phyloP scores from a whole-genome alignment of 1,284 basidiomycete genomes.

The Fereydounia khargensis region DNA sequence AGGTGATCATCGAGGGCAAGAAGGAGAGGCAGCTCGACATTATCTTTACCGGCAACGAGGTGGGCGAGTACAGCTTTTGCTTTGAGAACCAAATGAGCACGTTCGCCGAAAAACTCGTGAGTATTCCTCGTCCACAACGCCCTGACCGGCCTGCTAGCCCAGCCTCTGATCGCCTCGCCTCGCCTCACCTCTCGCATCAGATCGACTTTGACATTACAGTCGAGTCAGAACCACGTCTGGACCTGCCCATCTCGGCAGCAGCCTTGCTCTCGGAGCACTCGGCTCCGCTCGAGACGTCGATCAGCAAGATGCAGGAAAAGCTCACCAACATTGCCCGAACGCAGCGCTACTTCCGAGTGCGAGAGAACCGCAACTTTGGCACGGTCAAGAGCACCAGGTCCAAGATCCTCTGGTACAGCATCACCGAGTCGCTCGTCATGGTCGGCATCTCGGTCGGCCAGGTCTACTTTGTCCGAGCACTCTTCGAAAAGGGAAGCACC shows the following conservation, averaged over 20 bases:
- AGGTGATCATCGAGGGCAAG: constrained; percentile 77
- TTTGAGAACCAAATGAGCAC: constrained; percentile 77
- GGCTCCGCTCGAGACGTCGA: constrained; percentile 50
- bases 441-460: constrained; percentile 47
- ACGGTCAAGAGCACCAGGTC: constrained; percentile 46
- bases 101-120: constrained; percentile 46
- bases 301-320: constrained; percentile 35
- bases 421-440: constrained; percentile 47
- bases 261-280: constrained; percentile 47
- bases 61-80: constrained; percentile 97
- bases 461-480: constrained; percentile 45
- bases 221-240: constrained; percentile 51
- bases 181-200: constrained; percentile 1
- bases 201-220: constrained; percentile 58
- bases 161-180: background rate
- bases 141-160: too few species aligned
- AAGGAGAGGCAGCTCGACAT: constrained; percentile 93
- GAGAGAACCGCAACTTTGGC: constrained; percentile 52
- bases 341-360: constrained; percentile 52
- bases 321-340: constrained; percentile 42
- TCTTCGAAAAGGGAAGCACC: constrained; percentile 49
- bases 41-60: constrained; percentile 87
- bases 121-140: too few species aligned
- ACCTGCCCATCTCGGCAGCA: constrained; percentile 42
- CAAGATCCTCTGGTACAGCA: constrained; percentile 50